Evolutionary conservation across 345 rosid species (phyloP), one percentile per base, ranked within the genome.

Genomic region (Pistacia atlantica): DNA sequence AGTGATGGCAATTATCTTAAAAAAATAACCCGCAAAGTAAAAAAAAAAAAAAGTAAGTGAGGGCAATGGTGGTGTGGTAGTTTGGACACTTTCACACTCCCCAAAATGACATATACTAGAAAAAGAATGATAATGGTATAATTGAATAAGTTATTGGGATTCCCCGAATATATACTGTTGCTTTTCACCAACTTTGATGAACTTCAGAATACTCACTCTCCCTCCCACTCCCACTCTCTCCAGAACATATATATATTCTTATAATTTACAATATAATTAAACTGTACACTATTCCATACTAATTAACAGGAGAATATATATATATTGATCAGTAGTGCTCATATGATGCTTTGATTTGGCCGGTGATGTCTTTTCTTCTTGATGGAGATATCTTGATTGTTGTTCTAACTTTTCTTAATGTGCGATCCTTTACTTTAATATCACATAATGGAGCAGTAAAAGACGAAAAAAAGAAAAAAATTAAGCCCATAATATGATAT

Each of bases 331-430:
- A 58, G 48, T 71, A 81, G 70, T 73, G 79, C 71, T 48, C 59
- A 73, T 17, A 64, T 70, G 77, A 81, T 74, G 82, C 63, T 78
- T 56, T 80, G 81, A 65, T 80, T 46, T 37, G 69, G 81, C 75
- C 65, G 80, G 76, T 71, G 75, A 74, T 22, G 33, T 38, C 65
- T 61, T 67, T 64, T 5, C 45, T 60, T 56, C 17, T 62, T 79
- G 28, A 77, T 72, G 78, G 75, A 57, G 66, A 67, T 73, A 73
- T 68, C 72, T 83, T 59, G 68, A 54, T 37, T 48, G 67, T 69
- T 77, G 65, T 78, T 52, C 17, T 56, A 35, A 31, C 55, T 60
- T 66, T 60, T 72, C 35, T 52, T 55, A 5, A 31, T 37, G 60
- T 14, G 22, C 57, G 45, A 31, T 17, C 67, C 57, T 42, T 42